phyloP scores from a whole-genome alignment of 306 rosid genomes.

The Erythrophleum fordii region DNA sequence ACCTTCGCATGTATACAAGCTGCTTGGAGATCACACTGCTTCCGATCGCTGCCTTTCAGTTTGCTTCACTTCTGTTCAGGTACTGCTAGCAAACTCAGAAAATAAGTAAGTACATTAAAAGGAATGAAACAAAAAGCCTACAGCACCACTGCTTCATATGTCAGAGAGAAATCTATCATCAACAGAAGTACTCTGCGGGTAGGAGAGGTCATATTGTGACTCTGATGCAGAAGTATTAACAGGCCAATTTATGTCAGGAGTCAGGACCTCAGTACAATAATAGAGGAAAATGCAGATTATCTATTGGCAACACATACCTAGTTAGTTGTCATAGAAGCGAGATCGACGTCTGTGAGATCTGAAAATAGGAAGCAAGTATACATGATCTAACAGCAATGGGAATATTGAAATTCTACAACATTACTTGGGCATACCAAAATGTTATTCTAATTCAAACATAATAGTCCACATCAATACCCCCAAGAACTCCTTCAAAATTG shows the following conservation, averaged over 20 bases:
- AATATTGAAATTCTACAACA: constrained; percentile 29
- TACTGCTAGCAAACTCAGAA: constrained; percentile 36
- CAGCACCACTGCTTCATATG: not conserved
- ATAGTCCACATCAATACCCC: not conserved
- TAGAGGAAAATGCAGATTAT: not conserved
- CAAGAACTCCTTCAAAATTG: not conserved
- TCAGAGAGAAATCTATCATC: not conserved
- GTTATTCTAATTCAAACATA: not conserved
- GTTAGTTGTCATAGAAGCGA: constrained; percentile 80
- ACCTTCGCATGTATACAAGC: constrained; percentile 44
- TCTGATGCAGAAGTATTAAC: not conserved
- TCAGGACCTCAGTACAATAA: not conserved
- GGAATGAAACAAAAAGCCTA: not conserved
- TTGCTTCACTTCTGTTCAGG: constrained; percentile 30
- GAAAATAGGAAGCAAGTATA: constrained; percentile 37
- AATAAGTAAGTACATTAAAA: not conserved
- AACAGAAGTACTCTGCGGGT: not conserved
- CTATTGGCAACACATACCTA: constrained; percentile 63
- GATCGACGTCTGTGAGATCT: constrained; percentile 79
- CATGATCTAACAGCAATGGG: constrained; percentile 3
- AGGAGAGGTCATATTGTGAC: not conserved
- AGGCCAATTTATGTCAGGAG: not conserved
- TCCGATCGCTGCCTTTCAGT: constrained; percentile 38
- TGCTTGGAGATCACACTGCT: constrained; percentile 18
- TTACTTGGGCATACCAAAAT: constrained; percentile 8